Evolutionary conservation across 352 stramenopile species (phyloP).

Genomic region (Phytophthora sansomeana): DNA sequence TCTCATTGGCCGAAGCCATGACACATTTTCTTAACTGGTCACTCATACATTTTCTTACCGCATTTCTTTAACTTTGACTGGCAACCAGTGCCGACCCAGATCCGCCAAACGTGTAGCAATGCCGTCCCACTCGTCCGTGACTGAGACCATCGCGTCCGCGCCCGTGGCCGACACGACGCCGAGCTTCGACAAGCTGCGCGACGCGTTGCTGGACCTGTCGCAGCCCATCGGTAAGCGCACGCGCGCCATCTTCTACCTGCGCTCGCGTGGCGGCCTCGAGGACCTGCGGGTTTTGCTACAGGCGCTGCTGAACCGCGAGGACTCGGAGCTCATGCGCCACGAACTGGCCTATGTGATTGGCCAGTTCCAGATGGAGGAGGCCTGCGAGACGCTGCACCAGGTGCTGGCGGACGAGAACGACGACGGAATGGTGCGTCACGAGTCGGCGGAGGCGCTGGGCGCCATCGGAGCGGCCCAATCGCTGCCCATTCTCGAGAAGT

Average conservation of each 20-base stretch:
- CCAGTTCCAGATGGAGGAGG: slow-evolving; percentile 94
- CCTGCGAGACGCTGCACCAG: slow-evolving; percentile 77
- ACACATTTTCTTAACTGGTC: not conserved
- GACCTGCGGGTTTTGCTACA: slow-evolving; percentile 79
- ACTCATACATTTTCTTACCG: slow-evolving; percentile 12
- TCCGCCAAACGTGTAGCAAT: too few species aligned
- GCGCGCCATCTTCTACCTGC: slow-evolving; percentile 93
- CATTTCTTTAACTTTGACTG: slow-evolving; percentile 20
- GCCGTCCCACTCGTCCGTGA: slow-evolving; percentile 32
- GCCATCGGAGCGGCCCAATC: slow-evolving; percentile 93
- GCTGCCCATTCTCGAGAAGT: slow-evolving; percentile 90
- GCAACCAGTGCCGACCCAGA: slow-evolving; percentile 18
- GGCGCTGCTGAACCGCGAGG: slow-evolving; percentile 86
- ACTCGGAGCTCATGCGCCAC: slow-evolving; percentile 97
- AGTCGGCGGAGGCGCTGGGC: slow-evolving; percentile 96
- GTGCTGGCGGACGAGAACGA: slow-evolving; percentile 90
- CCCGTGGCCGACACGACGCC: slow-evolving; percentile 38
- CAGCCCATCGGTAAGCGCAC: slow-evolving; percentile 92
- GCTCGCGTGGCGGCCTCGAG: slow-evolving; percentile 78
- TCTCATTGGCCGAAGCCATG: not conserved
- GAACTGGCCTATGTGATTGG: slow-evolving; percentile 99
- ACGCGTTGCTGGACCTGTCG: slow-evolving; percentile 78
- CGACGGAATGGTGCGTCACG: slow-evolving; percentile 93
- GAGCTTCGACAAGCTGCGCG: slow-evolving; percentile 64
- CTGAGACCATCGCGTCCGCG: slow-evolving; percentile 19